These are phyloP conservation scores for Raffaelea arxii DNA, from an alignment of 2,329 filamentous ascomycete species.

Conservation along the genomic window DNA sequence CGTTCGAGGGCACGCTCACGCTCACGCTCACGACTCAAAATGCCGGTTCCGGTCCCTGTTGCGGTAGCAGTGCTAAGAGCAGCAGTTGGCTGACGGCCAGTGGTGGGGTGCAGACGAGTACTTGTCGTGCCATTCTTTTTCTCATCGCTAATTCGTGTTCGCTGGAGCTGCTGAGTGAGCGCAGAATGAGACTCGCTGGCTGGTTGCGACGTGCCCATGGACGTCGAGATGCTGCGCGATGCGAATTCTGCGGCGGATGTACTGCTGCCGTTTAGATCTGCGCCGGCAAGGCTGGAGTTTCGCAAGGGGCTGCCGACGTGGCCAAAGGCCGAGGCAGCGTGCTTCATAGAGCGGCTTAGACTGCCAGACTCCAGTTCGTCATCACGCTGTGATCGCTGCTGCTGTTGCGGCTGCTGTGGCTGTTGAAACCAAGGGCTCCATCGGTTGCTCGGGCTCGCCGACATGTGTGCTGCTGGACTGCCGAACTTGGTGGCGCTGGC, in stretches of 20 bases:
- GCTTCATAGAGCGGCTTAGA: slow-evolving; percentile 25
- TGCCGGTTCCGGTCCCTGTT: slow-evolving; percentile 18
- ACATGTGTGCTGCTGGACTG: slow-evolving; percentile 32
- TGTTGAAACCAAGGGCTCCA: slow-evolving; percentile 45
- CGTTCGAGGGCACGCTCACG: slow-evolving; percentile 38
- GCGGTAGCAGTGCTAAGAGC: slow-evolving; percentile 20
- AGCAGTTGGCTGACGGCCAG: slow-evolving; percentile 30
- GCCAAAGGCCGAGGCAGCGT: slow-evolving; percentile 48
- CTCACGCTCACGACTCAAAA: slow-evolving; percentile 24
- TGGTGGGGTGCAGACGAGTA: slow-evolving; percentile 41
- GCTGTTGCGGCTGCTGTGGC: too few relatives aligned
- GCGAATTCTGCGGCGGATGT: not conserved
- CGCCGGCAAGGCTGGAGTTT: slow-evolving; percentile 50
- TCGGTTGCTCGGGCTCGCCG: slow-evolving; percentile 50
- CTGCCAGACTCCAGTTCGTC: slow-evolving; percentile 27
- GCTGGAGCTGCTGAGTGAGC: slow-evolving; percentile 52
- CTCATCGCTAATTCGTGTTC: slow-evolving; percentile 43
- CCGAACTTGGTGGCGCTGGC: slow-evolving; percentile 43
- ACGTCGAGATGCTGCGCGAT: not conserved
- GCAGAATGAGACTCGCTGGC: slow-evolving; percentile 45
- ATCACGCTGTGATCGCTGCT: slow-evolving; percentile 38
- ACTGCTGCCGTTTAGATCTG: slow-evolving; percentile 20
- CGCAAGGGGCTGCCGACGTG: slow-evolving; percentile 57
- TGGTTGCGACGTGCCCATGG: slow-evolving; percentile 19
- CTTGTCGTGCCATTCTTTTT: slow-evolving; percentile 29